These are phyloP conservation scores for Sphaerulina populicola DNA, from an alignment of 2,329 filamentous ascomycete genomes.

Conservation along the genomic window DNA sequence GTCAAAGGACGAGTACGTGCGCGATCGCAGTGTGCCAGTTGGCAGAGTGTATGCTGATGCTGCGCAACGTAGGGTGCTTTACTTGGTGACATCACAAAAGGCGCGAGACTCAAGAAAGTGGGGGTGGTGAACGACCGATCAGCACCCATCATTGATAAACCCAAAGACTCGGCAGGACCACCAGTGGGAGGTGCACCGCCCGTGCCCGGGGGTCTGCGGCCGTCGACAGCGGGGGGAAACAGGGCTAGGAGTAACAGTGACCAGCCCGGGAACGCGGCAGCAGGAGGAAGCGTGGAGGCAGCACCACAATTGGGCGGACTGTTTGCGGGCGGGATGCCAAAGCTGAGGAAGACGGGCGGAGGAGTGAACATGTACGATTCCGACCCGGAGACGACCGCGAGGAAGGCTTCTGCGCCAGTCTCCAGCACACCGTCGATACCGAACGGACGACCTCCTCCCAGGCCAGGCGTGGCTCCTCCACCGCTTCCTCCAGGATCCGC, in stretches of 20 bases:
- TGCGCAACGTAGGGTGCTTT: conserved; percentile 60
- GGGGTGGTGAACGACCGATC: conserved; percentile 86
- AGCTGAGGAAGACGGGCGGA: conserved; percentile 70
- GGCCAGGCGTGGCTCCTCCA: conserved; percentile 43
- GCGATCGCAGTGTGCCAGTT: not conserved
- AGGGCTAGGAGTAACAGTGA: conserved; percentile 81
- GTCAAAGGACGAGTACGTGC: conserved; percentile 55
- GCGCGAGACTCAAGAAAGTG: conserved; percentile 66
- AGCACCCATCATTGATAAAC: conserved; percentile 59
- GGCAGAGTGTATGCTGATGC: conserved; percentile 4
- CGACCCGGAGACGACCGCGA: conserved; percentile 58
- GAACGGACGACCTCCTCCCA: conserved; percentile 31
- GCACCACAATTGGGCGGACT: conserved; percentile 78
- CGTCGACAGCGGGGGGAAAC: conserved; percentile 52
- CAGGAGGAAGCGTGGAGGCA: conserved; percentile 46
- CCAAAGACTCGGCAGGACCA: conserved; percentile 46
- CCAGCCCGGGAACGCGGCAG: conserved; percentile 32
- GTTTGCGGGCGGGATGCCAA: conserved; percentile 92
- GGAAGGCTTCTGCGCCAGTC: conserved; percentile 44
- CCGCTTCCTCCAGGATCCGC: conserved; percentile 44
- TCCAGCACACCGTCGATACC: conserved; percentile 33
- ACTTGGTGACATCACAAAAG: conserved; percentile 79
- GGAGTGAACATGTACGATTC: conserved; percentile 57
- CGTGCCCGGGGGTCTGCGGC: conserved; percentile 66
- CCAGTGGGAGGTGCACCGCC: conserved; percentile 70